Conservation (phyloP, 2,329 filamentous ascomycete genomes). For the Sporothrix humicola region DNA sequence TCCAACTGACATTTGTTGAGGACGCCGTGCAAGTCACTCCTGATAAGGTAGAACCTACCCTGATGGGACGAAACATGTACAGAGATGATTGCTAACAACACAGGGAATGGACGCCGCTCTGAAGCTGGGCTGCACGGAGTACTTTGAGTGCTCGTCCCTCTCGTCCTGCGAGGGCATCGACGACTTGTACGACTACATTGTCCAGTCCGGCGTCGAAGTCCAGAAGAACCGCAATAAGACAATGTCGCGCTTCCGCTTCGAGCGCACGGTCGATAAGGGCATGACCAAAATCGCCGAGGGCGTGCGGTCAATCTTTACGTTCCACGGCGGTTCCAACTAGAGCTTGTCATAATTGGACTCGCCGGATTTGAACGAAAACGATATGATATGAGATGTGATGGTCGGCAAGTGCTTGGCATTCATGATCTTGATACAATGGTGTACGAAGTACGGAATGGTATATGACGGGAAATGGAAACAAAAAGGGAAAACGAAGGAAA, state of each 20-base stretch:
- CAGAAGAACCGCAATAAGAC: constrained; percentile 35
- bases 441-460: constrained; percentile 6
- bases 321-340: constrained; percentile 20
- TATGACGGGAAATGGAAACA: not conserved
- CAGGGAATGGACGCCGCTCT: constrained; percentile 31
- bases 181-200: constrained; percentile 36
- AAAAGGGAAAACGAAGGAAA: not conserved
- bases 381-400: not conserved
- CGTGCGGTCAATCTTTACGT: constrained; percentile 35
- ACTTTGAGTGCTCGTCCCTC: constrained; percentile 40
- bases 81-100: not conserved
- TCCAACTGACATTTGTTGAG: constrained; percentile 37
- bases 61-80: no score
- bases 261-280: constrained; percentile 37
- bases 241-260: constrained; percentile 36
- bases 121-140: constrained; percentile 34
- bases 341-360: not conserved
- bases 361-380: not conserved
- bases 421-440: not conserved
- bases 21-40: constrained; percentile 35
- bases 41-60: constrained; percentile 25
- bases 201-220: constrained; percentile 35
- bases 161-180: constrained; percentile 36
- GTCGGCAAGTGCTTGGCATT: not conserved
- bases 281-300: constrained; percentile 36